Percentiles rank a stretch among this genome's conserved stretches.
Conservation (phyloP, 169 alveolate genomes). For the Cyclospora cayetanensis region DNA sequence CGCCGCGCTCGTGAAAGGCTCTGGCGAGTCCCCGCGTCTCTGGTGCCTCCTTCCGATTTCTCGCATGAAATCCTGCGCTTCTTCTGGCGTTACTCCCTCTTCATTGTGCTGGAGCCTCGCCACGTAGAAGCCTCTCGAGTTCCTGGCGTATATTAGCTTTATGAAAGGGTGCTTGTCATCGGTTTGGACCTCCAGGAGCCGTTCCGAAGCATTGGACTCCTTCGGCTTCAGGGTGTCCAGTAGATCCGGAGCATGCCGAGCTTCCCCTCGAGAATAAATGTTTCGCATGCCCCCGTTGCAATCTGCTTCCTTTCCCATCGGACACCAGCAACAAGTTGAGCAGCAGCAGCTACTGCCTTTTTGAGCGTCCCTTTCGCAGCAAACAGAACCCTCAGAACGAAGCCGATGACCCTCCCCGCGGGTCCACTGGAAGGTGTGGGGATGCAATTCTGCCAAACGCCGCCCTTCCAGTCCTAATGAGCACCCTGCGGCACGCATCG, state of each 20-base stretch:
- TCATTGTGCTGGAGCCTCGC: background rate
- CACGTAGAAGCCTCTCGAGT: background rate
- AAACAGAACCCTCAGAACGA: background rate
- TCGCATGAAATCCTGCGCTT: background rate
- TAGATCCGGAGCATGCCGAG: constrained; percentile 4
- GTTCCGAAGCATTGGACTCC: background rate
- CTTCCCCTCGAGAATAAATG: background rate
- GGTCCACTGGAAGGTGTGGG: constrained; percentile 2
- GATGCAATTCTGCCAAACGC: background rate
- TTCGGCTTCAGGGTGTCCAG: background rate
- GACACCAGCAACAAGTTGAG: constrained; percentile 19
- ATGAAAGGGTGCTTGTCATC: constrained; percentile 12
- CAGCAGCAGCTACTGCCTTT: constrained; percentile 36
- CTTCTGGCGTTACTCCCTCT: background rate
- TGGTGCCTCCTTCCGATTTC: background rate
- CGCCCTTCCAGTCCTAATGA: background rate
- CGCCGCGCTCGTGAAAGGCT: background rate
- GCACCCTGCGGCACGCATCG: background rate
- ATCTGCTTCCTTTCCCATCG: constrained; percentile 20
- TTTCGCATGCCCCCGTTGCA: background rate
- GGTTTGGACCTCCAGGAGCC: background rate
- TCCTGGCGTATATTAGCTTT: background rate
- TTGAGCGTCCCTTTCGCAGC: background rate
- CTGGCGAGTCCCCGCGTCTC: background rate
- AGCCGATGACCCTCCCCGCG: background rate